Evolutionary conservation across 257 asterid species (phyloP).

Genomic region (Solanum medicagineum): DNA sequence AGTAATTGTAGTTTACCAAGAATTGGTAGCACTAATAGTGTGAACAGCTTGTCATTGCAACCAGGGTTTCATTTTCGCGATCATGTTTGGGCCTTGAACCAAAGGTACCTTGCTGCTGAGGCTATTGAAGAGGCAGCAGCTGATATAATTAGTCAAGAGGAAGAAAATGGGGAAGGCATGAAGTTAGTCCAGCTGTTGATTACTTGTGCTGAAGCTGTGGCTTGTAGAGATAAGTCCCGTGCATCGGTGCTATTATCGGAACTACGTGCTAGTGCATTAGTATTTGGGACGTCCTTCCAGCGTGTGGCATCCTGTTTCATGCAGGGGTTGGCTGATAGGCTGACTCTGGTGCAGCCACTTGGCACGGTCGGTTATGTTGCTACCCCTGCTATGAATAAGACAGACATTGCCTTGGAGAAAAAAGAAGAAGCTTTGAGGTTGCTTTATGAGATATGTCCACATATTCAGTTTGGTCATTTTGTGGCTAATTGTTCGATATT

Average conservation of each 20-base stretch:
- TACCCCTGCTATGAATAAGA: conserved; percentile 23
- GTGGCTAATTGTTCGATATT: conserved; percentile 51
- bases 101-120: conserved; percentile 53
- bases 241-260: conserved; percentile 49
- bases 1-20: conserved; percentile 16
- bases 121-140: conserved; percentile 35
- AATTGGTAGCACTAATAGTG: conserved; percentile 21
- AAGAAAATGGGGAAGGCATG: conserved; percentile 32
- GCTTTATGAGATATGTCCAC: conserved; percentile 51
- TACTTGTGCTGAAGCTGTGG: conserved; percentile 80
- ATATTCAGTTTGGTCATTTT: conserved; percentile 60
- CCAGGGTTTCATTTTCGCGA: conserved; percentile 48
- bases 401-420: conserved; percentile 33
- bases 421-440: conserved; percentile 49
- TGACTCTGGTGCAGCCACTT: conserved; percentile 58
- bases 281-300: conserved; percentile 75
- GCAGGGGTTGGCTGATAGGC: conserved; percentile 56
- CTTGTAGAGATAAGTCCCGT: conserved; percentile 60
- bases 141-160: conserved; percentile 10
- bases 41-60: conserved; percentile 18
- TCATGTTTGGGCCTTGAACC: conserved; percentile 47
- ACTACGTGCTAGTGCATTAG: conserved; percentile 53
- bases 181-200: conserved; percentile 54
- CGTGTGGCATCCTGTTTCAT: conserved; percentile 76
- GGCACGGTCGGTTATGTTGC: conserved; percentile 44